phyloP scores from a whole-genome alignment of 2,329 filamentous ascomycete genomes.

The Exophiala sp. region DNA sequence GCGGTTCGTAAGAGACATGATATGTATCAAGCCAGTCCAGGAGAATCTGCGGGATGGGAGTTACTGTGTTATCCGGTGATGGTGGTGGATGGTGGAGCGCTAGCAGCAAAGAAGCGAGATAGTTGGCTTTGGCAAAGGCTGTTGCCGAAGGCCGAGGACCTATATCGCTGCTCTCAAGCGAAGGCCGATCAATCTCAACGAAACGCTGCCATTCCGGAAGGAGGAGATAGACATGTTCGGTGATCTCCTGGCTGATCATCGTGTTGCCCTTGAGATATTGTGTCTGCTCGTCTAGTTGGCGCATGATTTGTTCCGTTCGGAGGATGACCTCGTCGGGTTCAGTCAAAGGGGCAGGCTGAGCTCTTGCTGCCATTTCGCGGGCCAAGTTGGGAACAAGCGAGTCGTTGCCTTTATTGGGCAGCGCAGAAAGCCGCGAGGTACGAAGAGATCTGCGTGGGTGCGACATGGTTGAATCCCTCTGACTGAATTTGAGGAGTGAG shows the following conservation, averaged over 20 bases:
- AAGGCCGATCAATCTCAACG: conserved; percentile 34
- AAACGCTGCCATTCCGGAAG: conserved; percentile 30
- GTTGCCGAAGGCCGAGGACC: conserved; percentile 58
- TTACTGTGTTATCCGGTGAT: conserved; percentile 19
- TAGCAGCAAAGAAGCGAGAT: conserved; percentile 69
- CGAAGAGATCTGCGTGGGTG: conserved; percentile 12
- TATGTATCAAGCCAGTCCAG: conserved; percentile 75
- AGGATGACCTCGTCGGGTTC: conserved; percentile 70
- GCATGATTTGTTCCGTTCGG: conserved; percentile 66
- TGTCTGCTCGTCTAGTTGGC: conserved; percentile 53
- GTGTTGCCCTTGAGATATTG: conserved; percentile 33
- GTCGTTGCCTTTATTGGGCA: conserved; percentile 44
- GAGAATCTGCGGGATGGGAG: conserved; percentile 66
- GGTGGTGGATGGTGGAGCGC: conserved; percentile 66
- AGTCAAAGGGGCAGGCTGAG: conserved; percentile 53
- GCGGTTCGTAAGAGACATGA: conserved; percentile 65
- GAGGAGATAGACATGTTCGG: conserved; percentile 19
- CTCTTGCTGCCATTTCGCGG: conserved; percentile 58
- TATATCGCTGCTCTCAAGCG: conserved; percentile 49
- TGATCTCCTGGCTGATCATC: conserved; percentile 23
- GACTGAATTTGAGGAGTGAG: conserved; percentile 37
- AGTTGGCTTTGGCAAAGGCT: conserved; percentile 68
- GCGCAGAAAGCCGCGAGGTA: conserved; percentile 19
- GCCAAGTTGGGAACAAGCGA: conserved; percentile 66
- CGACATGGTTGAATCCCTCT: conserved; percentile 36